These are phyloP conservation scores for Penstemon newberryi DNA, from an alignment of 257 asterid genomes.

Conservation along the genomic window DNA sequence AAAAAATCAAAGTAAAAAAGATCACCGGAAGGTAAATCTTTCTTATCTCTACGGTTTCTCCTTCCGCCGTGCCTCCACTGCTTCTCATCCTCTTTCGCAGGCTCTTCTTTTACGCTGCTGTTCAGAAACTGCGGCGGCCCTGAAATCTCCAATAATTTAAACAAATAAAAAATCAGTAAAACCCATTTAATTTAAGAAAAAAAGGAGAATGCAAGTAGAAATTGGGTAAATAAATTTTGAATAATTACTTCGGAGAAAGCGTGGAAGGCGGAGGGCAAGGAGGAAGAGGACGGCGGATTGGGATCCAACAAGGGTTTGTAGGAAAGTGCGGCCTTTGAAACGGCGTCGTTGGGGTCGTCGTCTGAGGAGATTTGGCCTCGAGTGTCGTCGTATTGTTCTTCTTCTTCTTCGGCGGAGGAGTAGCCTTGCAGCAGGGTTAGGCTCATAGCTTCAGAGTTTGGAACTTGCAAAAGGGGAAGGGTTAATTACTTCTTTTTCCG, in stretches of 20 bases:
- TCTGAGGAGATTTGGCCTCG: constrained; percentile 43
- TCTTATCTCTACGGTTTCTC: constrained; percentile 59
- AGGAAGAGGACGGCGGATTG: constrained; percentile 68
- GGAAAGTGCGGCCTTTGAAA: constrained; percentile 37
- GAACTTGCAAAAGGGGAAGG: too few relatives aligned
- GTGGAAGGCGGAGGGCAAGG: constrained; percentile 82
- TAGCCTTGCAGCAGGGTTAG: constrained; percentile 85
- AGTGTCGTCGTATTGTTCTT: constrained; percentile 29
- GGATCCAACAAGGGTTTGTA: constrained; percentile 74
- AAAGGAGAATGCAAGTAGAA: neutral
- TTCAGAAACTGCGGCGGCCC: constrained; percentile 95
- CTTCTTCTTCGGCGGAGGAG: constrained; percentile 86
- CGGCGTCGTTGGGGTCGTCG: constrained; percentile 42
- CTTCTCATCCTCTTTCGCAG: constrained; percentile 47
- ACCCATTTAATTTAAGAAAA: constrained; percentile 23
- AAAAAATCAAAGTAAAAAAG: neutral
- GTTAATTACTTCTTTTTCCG: too few relatives aligned
- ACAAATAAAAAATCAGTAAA: constrained; percentile 2
- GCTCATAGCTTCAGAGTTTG: constrained; percentile 53
- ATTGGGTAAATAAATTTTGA: neutral
- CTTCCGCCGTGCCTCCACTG: constrained; percentile 64
- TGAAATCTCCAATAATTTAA: constrained; percentile 49
- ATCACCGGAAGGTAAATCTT: constrained; percentile 75
- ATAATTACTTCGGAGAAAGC: constrained; percentile 79
- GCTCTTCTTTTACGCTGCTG: constrained; percentile 57